Percentiles rank a stretch among this genome's conserved stretches.
Conservation (phyloP, 1,139 yeast species). For the Lodderomyces oxycetoniae region DNA sequence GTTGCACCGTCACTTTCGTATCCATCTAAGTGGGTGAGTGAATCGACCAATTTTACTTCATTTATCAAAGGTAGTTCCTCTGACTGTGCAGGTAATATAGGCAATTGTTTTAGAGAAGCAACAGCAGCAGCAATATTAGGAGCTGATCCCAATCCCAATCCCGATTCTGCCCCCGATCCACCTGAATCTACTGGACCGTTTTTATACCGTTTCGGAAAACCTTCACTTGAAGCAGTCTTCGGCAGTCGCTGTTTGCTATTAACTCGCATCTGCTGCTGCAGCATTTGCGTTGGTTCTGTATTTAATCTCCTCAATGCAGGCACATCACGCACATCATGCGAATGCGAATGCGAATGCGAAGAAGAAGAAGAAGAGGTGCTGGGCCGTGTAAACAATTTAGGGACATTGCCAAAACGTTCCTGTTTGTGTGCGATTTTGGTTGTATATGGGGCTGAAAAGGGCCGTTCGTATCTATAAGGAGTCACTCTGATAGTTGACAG, state of each 20-base stretch:
- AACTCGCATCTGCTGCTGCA: neutral
- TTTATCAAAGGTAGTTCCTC: conserved; percentile 40
- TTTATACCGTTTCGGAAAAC: conserved; percentile 5
- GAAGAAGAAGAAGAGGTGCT: conserved; percentile 1
- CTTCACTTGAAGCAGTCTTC: neutral
- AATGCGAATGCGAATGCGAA: no score
- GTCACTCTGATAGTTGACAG: conserved; percentile 12
- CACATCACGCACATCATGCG: neutral
- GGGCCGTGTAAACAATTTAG: neutral
- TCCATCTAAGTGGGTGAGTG: conserved; percentile 3
- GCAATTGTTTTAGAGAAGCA: conserved; percentile 9
- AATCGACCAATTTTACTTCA: conserved; percentile 28
- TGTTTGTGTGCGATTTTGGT: conserved; percentile 2
- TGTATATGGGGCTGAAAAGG: conserved; percentile 1
- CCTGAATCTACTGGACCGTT: conserved; percentile 5
- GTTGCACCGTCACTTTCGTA: neutral
- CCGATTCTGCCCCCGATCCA: conserved; percentile 1
- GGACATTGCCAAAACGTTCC: neutral
- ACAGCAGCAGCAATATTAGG: conserved; percentile 4
- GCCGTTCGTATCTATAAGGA: conserved; percentile 12
- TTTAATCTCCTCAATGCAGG: conserved; percentile 10
- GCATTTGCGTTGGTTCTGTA: conserved; percentile 9
- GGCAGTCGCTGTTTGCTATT: conserved; percentile 3
- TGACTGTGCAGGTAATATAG: conserved; percentile 15
- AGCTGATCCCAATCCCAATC: neutral